These are phyloP conservation scores for Phycomyces blakesleeanus DNA, from an alignment of 192 early-diverging fungal species.

Conservation along the genomic window DNA sequence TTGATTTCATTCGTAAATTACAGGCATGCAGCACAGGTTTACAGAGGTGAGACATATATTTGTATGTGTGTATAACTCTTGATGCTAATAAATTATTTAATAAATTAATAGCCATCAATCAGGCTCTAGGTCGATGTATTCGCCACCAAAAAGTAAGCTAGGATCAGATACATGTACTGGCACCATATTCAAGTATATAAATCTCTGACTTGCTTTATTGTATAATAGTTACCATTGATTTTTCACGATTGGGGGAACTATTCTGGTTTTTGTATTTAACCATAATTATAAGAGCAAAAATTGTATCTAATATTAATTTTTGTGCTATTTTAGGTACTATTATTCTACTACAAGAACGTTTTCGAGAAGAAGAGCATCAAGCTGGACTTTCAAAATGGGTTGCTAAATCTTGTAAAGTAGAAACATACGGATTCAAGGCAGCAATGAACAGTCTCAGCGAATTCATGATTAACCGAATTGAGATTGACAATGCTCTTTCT, in stretches of 20 bases:
- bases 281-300: neutral
- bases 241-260: constrained; percentile 12
- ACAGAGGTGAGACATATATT: constrained; percentile 13
- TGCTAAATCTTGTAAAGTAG: constrained; percentile 29
- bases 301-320: neutral
- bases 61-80: too few species aligned
- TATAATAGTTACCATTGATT: too few species aligned
- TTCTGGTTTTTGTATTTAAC: neutral
- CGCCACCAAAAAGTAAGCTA: constrained; percentile 26
- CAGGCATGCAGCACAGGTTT: constrained; percentile 27
- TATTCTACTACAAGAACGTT: constrained; percentile 51
- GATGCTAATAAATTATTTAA: too few species aligned
- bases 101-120: constrained; percentile 27
- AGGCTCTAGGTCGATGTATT: constrained; percentile 38
- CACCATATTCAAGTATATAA: too few species aligned
- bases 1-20: neutral
- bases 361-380: constrained; percentile 41
- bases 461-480: neutral
- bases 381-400: constrained; percentile 71
- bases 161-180: too few species aligned
- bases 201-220: too few species aligned
- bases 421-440: constrained; percentile 26
- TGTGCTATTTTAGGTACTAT: constrained; percentile 58
- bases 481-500: too few species aligned
- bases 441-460: constrained; percentile 11